Percentiles rank a stretch among this genome's conserved stretches.
These are phyloP conservation scores for Daldinia sp. DNA, from an alignment of 2,329 filamentous ascomycete species.

Conservation along the genomic window DNA sequence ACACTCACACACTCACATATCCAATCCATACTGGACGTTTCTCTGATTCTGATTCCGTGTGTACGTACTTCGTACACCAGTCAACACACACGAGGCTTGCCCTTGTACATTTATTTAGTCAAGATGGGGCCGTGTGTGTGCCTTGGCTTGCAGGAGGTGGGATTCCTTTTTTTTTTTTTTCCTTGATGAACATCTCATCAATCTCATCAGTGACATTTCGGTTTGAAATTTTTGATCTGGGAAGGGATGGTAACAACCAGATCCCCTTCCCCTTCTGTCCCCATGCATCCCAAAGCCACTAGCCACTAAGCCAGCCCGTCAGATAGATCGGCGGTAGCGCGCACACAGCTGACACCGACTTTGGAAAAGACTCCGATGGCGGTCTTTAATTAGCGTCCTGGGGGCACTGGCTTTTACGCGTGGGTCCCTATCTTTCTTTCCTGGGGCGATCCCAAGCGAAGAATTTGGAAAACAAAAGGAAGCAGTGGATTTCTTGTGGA, in stretches of 20 bases:
- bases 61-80: too few species aligned
- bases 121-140: conserved; percentile 20
- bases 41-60: too few species aligned
- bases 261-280: too few species aligned
- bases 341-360: conserved; percentile 30
- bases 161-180: conserved; percentile 21
- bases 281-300: conserved; percentile 24
- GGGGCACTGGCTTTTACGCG: conserved; percentile 10
- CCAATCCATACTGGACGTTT: too few species aligned
- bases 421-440: conserved; percentile 25
- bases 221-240: conserved; percentile 34
- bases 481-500: conserved; percentile 31
- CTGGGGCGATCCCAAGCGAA: conserved; percentile 17
- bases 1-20: background rate
- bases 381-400: conserved; percentile 39
- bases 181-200: conserved; percentile 28
- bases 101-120: conserved; percentile 31
- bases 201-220: conserved; percentile 3
- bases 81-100: conserved; percentile 28
- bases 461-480: conserved; percentile 31
- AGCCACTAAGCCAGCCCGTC: conserved; percentile 23
- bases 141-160: conserved; percentile 39
- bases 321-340: conserved; percentile 31
- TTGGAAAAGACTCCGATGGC: conserved; percentile 37
- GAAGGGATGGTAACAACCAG: conserved; percentile 34